Percentiles rank a stretch among this genome's conserved stretches.
Conservation (phyloP, 495 filamentous ascomycete species). For the Trichoderma orchidacearum region DNA sequence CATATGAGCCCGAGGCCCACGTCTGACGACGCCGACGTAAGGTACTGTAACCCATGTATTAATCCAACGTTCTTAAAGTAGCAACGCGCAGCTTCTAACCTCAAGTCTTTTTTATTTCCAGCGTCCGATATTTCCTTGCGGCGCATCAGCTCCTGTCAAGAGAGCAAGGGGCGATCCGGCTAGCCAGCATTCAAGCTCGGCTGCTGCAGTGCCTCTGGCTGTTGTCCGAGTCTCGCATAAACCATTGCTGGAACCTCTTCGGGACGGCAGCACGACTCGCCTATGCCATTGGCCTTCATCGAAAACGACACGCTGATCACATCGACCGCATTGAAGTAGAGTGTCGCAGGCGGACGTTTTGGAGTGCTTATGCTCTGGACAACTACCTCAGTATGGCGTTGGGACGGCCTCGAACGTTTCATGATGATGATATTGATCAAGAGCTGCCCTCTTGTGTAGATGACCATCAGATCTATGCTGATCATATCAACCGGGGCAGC, state of each 20-base stretch:
- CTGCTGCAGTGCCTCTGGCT: conserved; percentile 25
- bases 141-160: conserved; percentile 18
- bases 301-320: background rate
- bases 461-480: conserved; percentile 11
- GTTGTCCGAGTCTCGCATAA: conserved; percentile 19
- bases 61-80: no score
- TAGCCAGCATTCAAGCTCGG: conserved; percentile 23
- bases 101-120: conserved; percentile 4
- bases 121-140: conserved; percentile 17
- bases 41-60: no score
- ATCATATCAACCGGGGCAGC: conserved; percentile 6
- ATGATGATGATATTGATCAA: conserved; percentile 20
- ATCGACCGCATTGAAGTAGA: conserved; percentile 14
- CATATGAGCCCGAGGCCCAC: conserved; percentile 7
- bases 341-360: conserved; percentile 17
- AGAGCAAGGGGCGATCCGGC: conserved; percentile 16
- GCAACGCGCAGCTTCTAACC: background rate
- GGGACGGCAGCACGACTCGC: conserved; percentile 22
- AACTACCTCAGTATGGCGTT: conserved; percentile 18
- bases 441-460: conserved; percentile 21
- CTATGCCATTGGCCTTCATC: conserved; percentile 14
- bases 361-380: conserved; percentile 17
- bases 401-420: conserved; percentile 15
- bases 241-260: conserved; percentile 25
- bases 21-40: conserved; percentile 4